phyloP scores from a whole-genome alignment of 306 rosid species.

The Fragaria vesca region DNA sequence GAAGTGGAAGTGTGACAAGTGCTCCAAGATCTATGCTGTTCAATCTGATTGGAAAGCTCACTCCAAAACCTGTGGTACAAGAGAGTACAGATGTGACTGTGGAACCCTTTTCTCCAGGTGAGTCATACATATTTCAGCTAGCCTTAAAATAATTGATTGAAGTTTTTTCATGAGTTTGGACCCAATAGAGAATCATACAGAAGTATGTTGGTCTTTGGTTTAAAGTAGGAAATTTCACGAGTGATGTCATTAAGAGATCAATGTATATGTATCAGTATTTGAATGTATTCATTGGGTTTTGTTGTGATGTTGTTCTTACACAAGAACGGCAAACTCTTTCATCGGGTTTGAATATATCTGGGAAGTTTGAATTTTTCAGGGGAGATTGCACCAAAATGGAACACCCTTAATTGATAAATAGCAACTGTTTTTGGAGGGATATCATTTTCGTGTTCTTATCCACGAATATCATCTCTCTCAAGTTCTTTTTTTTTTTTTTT shows the following conservation, averaged over 20 bases:
- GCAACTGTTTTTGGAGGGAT: conserved; percentile 30
- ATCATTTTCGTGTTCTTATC: not conserved
- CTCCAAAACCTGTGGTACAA: conserved; percentile 91
- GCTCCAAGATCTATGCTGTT: conserved; percentile 93
- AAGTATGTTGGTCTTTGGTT: conserved; percentile 15
- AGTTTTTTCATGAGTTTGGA: conserved; percentile 8
- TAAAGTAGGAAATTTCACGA: not conserved
- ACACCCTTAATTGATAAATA: conserved; percentile 35
- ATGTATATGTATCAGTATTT: not conserved
- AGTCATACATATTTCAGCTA: not conserved
- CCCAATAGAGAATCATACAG: not conserved
- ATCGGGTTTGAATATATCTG: conserved; percentile 11
- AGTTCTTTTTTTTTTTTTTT: too few species aligned
- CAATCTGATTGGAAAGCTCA: conserved; percentile 99
- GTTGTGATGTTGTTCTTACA: conserved; percentile 18
- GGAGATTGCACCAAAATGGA: conserved; percentile 46
- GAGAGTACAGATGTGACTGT: conserved; percentile 96
- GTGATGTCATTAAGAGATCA: conserved; percentile 7
- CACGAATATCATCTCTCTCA: not conserved
- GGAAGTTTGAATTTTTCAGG: conserved; percentile 22
- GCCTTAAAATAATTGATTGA: not conserved
- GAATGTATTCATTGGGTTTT: conserved; percentile 22
- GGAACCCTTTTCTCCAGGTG: conserved; percentile 98
- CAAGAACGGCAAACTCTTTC: conserved; percentile 31
- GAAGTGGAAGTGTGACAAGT: conserved; percentile 97